A percentile compares a stretch with the other conserved stretches of the same genome.
phyloP scores from a whole-genome alignment of 2,329 filamentous ascomycete genomes.

The Penicillium sclerotigenum region DNA sequence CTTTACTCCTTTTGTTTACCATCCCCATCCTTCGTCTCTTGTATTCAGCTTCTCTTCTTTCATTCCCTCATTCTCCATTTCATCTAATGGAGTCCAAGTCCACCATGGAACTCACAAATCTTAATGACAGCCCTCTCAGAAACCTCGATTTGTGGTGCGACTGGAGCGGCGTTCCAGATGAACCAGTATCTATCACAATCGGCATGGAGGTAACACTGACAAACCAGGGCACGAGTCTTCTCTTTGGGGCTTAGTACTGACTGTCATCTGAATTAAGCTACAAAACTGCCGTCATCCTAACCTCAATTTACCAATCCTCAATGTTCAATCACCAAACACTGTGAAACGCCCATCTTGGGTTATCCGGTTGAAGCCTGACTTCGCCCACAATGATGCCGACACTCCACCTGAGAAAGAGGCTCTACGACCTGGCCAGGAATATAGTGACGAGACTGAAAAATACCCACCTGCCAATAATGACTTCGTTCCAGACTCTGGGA shows the following conservation, averaged over 20 bases:
- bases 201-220: constrained; percentile 29
- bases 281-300: constrained; percentile 27
- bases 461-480: not conserved
- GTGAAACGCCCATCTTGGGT: not conserved
- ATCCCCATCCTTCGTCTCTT: not conserved
- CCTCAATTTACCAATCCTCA: constrained; percentile 23
- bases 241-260: not conserved
- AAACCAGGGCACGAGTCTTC: not conserved
- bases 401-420: not conserved
- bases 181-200: constrained; percentile 27
- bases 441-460: not conserved
- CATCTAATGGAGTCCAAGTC: not conserved
- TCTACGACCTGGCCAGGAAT: no score
- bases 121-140: constrained; percentile 18
- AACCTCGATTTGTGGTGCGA: constrained; percentile 32
- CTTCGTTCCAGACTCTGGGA: not conserved
- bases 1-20: constrained; percentile 12
- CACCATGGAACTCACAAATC: not conserved
- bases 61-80: not conserved
- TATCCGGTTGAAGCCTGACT: not conserved
- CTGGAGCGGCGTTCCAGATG: constrained; percentile 29
- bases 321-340: constrained; percentile 5
- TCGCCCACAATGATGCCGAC: not conserved
- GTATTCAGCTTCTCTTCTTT: not conserved
- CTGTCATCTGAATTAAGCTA: not conserved